Evolutionary conservation across 1,139 yeast genomes (phyloP).

Genomic region (Wickerhamomyces sp.): DNA sequence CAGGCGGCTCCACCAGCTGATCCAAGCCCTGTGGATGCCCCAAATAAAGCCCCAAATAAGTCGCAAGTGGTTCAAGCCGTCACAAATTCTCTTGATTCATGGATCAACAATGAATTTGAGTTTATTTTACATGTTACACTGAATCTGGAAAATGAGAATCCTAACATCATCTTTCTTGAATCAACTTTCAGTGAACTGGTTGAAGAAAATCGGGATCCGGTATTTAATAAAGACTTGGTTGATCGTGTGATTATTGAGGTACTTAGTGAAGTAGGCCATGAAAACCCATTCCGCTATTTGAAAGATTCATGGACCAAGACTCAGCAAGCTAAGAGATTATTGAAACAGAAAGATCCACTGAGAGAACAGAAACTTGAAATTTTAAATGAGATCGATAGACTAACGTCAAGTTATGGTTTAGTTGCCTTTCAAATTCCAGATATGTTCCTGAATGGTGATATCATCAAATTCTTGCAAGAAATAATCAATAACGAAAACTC

Average conservation of each 20-base stretch:
- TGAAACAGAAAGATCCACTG: constrained; percentile 39
- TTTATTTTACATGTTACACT: constrained; percentile 40
- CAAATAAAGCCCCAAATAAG: too few relatives aligned
- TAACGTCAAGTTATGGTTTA: constrained; percentile 63
- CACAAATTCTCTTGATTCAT: constrained; percentile 8
- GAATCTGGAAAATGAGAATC: constrained; percentile 16
- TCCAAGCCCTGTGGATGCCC: not conserved
- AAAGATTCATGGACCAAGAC: constrained; percentile 40
- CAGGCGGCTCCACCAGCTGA: too few relatives aligned
- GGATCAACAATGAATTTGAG: constrained; percentile 33
- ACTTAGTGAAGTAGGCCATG: constrained; percentile 48
- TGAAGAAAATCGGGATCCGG: constrained; percentile 26
- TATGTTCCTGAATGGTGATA: constrained; percentile 38
- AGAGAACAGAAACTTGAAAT: constrained; percentile 36
- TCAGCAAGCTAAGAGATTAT: constrained; percentile 34
- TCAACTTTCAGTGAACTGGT: constrained; percentile 36
- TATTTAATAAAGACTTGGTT: constrained; percentile 25
- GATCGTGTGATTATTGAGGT: constrained; percentile 54
- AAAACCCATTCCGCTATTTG: constrained; percentile 44
- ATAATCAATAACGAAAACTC: constrained; percentile 34
- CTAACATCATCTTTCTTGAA: constrained; percentile 29
- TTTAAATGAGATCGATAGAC: constrained; percentile 46
- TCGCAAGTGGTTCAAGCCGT: too few relatives aligned
- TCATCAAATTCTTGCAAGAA: constrained; percentile 24
- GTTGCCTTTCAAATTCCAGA: constrained; percentile 69